These are phyloP conservation scores for Iris macrosiphon DNA, from an alignment of 106 monocot species.

Conservation along the genomic window DNA sequence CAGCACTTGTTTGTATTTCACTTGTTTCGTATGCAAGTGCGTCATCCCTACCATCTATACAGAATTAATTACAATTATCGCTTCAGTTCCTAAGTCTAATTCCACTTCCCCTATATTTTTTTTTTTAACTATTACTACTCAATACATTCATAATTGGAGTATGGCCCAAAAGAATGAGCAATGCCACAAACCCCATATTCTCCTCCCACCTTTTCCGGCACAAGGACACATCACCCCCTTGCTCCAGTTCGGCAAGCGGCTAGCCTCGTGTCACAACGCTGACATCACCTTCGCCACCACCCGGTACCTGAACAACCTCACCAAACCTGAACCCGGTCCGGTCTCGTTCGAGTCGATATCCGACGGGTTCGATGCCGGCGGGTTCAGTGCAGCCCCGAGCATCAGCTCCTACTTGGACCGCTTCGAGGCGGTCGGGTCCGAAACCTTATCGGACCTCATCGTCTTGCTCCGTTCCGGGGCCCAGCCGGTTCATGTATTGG, in stretches of 20 bases:
- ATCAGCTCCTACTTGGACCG: conserved; percentile 24
- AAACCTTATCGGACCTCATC: conserved; percentile 19
- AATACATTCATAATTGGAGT: too few species aligned
- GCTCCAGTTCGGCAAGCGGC: conserved; percentile 60
- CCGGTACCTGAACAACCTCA: conserved; percentile 27
- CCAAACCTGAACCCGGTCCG: background rate
- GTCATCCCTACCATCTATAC: too few species aligned
- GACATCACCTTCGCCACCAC: conserved; percentile 36
- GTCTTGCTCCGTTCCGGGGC: conserved; percentile 6
- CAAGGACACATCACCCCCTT: conserved; percentile 87
- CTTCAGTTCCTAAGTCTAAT: too few species aligned
- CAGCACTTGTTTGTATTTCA: too few species aligned
- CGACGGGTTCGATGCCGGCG: conserved; percentile 51
- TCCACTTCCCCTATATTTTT: too few species aligned
- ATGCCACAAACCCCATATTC: conserved; percentile 14
- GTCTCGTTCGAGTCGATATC: conserved; percentile 37
- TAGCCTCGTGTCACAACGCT: conserved; percentile 23
- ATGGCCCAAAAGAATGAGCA: too few species aligned
- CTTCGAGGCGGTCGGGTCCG: conserved; percentile 27
- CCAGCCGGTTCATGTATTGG: conserved; percentile 24
- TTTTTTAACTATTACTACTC: too few species aligned
- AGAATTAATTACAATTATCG: too few species aligned
- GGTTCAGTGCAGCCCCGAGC: conserved; percentile 5
- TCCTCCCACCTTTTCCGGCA: conserved; percentile 50
- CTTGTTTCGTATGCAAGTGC: too few species aligned